A percentile compares a stretch with the other conserved stretches of the same genome.
These are phyloP conservation scores for Miscanthus sacchariflorus DNA, from an alignment of 202 grass and related monocot genomes.

Conservation along the genomic window DNA sequence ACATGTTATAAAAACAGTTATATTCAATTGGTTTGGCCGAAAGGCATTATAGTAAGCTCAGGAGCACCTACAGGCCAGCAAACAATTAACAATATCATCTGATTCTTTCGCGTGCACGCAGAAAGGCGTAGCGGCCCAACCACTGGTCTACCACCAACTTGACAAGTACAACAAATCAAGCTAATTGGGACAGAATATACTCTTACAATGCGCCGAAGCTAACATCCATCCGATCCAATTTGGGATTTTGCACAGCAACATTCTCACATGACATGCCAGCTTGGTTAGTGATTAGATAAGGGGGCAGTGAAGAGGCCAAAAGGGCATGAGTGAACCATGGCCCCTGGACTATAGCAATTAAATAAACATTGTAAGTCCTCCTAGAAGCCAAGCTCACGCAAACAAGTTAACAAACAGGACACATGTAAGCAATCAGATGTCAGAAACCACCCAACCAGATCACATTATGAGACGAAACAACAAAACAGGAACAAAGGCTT, in stretches of 20 bases:
- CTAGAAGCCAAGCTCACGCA: background rate
- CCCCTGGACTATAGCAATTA: background rate
- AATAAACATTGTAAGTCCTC: background rate
- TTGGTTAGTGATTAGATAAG: conserved; percentile 31
- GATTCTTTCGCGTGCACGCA: conserved; percentile 5
- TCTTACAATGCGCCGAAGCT: conserved; percentile 31
- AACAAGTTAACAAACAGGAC: background rate
- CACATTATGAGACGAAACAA: background rate
- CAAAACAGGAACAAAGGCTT: background rate
- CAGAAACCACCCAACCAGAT: background rate
- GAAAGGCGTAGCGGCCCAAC: conserved; percentile 37
- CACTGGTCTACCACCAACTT: conserved; percentile 42
- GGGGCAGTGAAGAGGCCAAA: background rate
- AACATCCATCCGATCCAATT: conserved; percentile 35
- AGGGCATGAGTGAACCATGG: background rate
- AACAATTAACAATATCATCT: conserved; percentile 24
- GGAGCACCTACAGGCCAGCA: conserved; percentile 5
- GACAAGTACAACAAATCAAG: conserved; percentile 50
- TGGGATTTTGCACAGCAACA: conserved; percentile 35
- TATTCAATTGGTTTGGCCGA: conserved; percentile 6
- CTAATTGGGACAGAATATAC: conserved; percentile 41
- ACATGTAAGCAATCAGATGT: background rate
- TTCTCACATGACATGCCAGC: conserved; percentile 53
- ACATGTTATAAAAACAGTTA: conserved; percentile 25
- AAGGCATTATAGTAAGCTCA: conserved; percentile 35